Evolutionary conservation across 2,329 filamentous ascomycete species (phyloP).

Genomic region (Colletotrichum sp.): DNA sequence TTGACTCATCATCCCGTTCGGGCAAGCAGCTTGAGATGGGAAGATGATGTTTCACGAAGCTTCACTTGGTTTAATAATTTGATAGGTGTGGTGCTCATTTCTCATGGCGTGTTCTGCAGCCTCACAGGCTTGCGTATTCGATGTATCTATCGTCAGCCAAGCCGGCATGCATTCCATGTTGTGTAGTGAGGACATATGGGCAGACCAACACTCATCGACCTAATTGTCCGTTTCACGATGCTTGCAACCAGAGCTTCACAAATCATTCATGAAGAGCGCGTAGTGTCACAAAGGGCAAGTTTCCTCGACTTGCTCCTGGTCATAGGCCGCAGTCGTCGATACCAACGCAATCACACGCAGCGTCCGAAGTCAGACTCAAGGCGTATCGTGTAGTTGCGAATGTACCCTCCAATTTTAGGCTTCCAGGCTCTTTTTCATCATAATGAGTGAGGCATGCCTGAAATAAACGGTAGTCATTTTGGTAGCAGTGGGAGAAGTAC

Average conservation of each 20-base stretch:
- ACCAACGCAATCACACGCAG: not conserved
- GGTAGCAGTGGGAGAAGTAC: not conserved
- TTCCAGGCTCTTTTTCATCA: not conserved
- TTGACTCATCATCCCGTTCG: conserved; percentile 4
- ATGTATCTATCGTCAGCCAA: not conserved
- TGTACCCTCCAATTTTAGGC: not conserved
- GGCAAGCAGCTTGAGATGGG: not conserved
- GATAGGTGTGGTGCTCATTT: not conserved
- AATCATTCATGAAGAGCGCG: not conserved
- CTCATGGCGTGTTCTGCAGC: not conserved
- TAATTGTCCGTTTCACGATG: not conserved
- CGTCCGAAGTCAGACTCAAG: not conserved
- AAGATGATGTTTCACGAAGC: not conserved
- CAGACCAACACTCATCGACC: not conserved
- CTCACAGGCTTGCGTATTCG: not conserved
- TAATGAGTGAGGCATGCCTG: accelerated
- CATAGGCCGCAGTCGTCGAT: not conserved
- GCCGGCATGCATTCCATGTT: not conserved
- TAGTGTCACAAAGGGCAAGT: not conserved
- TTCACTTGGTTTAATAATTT: not conserved
- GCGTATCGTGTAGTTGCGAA: not conserved
- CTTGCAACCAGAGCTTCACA: not conserved
- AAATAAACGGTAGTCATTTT: not conserved
- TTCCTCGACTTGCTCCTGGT: not conserved
- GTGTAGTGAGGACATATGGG: not conserved